Evolutionary conservation across 352 stramenopile genomes (phyloP), one percentile per base, ranked within the genome.

Genomic region (Pythium aristosporum): DNA sequence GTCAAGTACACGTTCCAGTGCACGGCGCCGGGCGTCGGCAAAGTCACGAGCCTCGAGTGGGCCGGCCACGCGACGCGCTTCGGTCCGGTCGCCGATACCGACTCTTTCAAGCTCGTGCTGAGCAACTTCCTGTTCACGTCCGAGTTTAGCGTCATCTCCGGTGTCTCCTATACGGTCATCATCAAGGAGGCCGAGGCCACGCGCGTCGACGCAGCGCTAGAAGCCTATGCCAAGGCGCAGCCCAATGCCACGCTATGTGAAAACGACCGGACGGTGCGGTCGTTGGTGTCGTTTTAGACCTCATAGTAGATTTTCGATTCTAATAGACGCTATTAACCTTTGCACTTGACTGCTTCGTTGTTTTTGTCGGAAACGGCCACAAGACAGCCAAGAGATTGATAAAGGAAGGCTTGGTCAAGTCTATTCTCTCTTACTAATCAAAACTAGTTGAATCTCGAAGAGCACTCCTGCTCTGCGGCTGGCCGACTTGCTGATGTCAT

Each of bases 1-100:
- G 75, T 92, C 63, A 87, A 88, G 73, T 92, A 82, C 55, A 73
- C 68, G 15, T 92, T 85, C 69, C 76, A 68, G 58, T 92, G 82
- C 76, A 85, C 72, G 23, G 72, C 61, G 11, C 18, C 55, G 30
- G 61, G 57, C 15, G 59, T 41, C 1, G 83, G 83, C 28, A 41
- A 50, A 15, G 11, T 92, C 53, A 77, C 75, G 53, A 79, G 57
- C 48, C 50, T 92, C 48, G 56, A 74, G 69, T 92, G 79, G 79
- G 70, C 82, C 20, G 52, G 77, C 50, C 82, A 92, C 61, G 71
- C 76, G 56, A 90, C 71, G 18, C 66, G 67, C 28, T 64, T 63
- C 9, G 83, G 80, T 11, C 57, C 68, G 7, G 74, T 92, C 25
- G 28, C 73, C 23, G 80, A 90, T 71, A 65, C 64, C 28, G 82